A percentile compares a stretch with the other conserved stretches of the same genome.
Conservation (phyloP, 2,329 filamentous ascomycete genomes). For the Pyricularia sp. region DNA sequence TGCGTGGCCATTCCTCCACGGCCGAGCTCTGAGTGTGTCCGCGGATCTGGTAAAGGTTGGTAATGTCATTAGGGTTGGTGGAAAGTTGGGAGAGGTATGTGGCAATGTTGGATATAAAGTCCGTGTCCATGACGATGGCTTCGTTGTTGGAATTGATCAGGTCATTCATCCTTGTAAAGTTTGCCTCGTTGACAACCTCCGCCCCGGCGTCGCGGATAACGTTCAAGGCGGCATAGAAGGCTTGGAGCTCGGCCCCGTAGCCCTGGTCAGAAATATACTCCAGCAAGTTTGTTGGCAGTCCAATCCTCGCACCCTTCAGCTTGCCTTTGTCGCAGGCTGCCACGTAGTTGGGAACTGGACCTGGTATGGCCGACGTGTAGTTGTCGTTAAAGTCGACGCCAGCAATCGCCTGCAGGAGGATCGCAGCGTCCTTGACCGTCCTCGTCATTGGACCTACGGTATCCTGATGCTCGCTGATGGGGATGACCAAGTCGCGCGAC, state of each 20-base stretch:
- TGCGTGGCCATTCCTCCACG: constrained; percentile 42
- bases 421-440: constrained; percentile 42
- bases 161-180: neutral
- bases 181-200: neutral
- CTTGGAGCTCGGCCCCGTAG: neutral
- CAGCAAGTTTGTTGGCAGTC: neutral
- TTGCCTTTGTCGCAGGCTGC: neutral
- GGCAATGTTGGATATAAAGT: constrained; percentile 43
- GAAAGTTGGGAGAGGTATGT: constrained; percentile 42
- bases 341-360: neutral
- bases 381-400: constrained; percentile 1
- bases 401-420: constrained; percentile 8
- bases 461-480: constrained; percentile 44
- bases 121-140: constrained; percentile 22
- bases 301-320: constrained; percentile 1
- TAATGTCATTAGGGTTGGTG: constrained; percentile 43
- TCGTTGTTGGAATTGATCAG: neutral
- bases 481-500: constrained; percentile 44
- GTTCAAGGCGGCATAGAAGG: neutral
- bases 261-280: neutral
- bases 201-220: neutral
- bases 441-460: constrained; percentile 44
- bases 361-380: constrained; percentile 4
- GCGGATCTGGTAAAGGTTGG: constrained; percentile 35
- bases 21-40: constrained; percentile 40